Evolutionary conservation across 305 asterid species (phyloP).

Genomic region (Petunia hybrid): DNA sequence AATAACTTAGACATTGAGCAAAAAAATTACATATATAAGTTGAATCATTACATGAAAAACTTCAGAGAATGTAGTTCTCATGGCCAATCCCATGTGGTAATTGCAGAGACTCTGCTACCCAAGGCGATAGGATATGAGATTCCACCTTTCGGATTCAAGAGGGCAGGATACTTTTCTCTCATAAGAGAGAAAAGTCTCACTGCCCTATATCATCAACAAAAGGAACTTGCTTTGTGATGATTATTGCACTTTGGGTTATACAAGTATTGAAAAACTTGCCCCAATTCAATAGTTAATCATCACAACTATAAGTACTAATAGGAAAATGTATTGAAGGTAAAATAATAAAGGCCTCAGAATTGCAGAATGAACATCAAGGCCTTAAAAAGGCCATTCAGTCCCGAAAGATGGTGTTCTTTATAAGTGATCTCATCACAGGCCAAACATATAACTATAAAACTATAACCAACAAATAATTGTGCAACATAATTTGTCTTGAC

Average conservation of each 20-base stretch:
- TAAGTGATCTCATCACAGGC: slow-evolving; percentile 17
- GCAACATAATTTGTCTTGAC: too few relatives aligned
- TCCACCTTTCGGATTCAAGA: not conserved
- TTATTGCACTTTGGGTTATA: not conserved
- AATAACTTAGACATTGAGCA: too few relatives aligned
- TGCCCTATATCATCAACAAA: not conserved
- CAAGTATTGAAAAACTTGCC: not conserved
- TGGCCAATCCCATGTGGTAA: slow-evolving; percentile 30
- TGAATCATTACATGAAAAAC: too few relatives aligned
- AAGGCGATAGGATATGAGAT: slow-evolving; percentile 27
- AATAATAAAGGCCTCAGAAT: slow-evolving; percentile 19
- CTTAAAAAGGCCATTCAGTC: slow-evolving; percentile 23
- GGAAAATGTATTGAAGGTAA: too few relatives aligned
- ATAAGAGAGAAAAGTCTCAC: not conserved
- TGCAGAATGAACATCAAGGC: slow-evolving; percentile 29
- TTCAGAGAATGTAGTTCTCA: not conserved
- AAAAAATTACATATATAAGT: too few relatives aligned
- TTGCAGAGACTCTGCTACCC: slow-evolving; percentile 24
- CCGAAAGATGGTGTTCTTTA: slow-evolving; percentile 33
- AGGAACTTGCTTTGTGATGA: not conserved
- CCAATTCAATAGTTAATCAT: not conserved
- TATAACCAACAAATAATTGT: too few relatives aligned
- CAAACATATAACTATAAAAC: not conserved
- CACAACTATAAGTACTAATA: not conserved
- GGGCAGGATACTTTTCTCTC: not conserved